Conservation (phyloP, 768 basidiomycete species). For the Rhizopogon vulgaris region DNA sequence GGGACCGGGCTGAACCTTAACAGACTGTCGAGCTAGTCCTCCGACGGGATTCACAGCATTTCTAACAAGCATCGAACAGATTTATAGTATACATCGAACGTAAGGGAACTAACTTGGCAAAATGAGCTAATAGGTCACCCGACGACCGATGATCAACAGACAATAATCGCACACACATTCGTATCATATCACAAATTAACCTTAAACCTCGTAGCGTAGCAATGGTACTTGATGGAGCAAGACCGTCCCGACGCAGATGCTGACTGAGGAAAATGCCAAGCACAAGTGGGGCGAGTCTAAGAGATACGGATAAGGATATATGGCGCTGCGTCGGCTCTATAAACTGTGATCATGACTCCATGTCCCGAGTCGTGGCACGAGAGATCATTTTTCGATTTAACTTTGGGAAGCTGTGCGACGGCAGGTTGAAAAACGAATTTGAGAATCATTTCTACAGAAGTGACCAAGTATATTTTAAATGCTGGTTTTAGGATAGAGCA, state of each 20-base stretch:
- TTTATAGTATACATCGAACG: neutral
- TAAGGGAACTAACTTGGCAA: neutral
- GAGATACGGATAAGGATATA: neutral
- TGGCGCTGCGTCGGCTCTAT: neutral
- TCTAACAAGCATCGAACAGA: no score
- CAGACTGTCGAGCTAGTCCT: neutral
- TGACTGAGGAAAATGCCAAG: neutral
- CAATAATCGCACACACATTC: neutral
- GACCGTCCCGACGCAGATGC: neutral
- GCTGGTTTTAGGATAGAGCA: neutral
- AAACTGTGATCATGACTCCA: no score
- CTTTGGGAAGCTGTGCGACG: neutral
- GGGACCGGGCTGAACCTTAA: neutral
- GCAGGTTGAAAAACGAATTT: neutral
- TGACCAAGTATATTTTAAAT: neutral
- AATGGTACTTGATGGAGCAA: neutral
- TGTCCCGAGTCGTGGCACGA: no score
- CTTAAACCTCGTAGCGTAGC: neutral
- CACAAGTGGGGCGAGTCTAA: neutral
- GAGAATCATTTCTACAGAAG: neutral
- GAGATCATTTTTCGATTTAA: neutral
- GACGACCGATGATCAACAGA: neutral
- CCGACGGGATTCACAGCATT: neutral
- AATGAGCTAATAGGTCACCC: neutral
- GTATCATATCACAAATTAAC: conserved; percentile 1